Conservation (phyloP, 2,329 filamentous ascomycete species). For the Fusarium mexicanum region DNA sequence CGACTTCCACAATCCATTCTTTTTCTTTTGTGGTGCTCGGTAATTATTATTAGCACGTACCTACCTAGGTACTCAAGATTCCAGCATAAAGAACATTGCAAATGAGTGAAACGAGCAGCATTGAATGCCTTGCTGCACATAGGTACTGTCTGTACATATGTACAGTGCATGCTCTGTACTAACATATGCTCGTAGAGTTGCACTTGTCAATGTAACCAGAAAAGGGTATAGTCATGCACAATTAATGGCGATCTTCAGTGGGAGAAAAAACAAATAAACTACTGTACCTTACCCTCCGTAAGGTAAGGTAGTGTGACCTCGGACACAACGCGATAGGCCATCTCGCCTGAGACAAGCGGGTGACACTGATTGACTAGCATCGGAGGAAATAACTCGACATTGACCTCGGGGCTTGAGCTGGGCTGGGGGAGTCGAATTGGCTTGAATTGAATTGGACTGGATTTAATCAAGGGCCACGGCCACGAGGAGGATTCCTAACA, state of each 20-base stretch:
- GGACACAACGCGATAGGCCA: neutral
- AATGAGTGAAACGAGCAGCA: neutral
- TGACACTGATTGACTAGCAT: slow-evolving; percentile 12
- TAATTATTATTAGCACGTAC: neutral
- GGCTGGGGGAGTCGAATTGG: neutral
- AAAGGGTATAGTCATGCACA: slow-evolving; percentile 4
- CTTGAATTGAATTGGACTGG: neutral
- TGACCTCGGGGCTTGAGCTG: neutral
- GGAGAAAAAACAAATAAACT: neutral
- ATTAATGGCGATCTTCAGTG: slow-evolving; percentile 8
- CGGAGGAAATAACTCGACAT: slow-evolving; percentile 6
- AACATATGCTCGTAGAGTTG: neutral
- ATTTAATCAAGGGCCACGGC: slow-evolving; percentile 6
- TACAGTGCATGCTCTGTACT: neutral
- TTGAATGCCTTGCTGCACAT: neutral
- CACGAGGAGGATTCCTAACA: slow-evolving; percentile 32
- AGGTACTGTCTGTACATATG: neutral
- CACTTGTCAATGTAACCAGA: neutral
- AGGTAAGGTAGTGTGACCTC: neutral
- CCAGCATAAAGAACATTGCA: neutral
- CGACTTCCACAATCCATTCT: slow-evolving; percentile 5
- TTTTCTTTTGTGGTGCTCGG: neutral
- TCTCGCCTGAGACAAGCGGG: slow-evolving; percentile 21
- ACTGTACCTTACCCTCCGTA: neutral
- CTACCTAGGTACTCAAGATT: neutral